Evolutionary conservation across 1,284 basidiomycete genomes (phyloP).

Genomic region (Salmacisia buchloeana): DNA sequence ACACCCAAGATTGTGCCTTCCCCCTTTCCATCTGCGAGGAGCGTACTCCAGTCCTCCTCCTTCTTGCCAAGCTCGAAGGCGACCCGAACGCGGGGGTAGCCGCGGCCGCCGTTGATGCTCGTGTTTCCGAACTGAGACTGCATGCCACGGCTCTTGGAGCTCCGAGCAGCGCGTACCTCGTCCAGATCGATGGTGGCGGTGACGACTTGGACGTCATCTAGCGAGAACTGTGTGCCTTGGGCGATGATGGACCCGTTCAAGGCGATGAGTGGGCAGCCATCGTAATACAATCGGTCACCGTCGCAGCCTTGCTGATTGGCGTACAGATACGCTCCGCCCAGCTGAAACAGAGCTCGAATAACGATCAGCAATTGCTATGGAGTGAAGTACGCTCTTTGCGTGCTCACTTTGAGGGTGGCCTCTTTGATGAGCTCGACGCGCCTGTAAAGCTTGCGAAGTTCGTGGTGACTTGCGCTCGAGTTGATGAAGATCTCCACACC

Average conservation of each 20-base stretch:
- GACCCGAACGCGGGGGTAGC: conserved; percentile 60
- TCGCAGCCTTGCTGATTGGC: conserved; percentile 99
- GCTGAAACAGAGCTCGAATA: conserved; percentile 54
- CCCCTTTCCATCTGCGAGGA: too few species aligned
- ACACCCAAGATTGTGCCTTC: background rate
- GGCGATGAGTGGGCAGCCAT: conserved; percentile 91
- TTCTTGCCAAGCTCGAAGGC: conserved; percentile 54
- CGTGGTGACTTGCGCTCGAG: conserved; percentile 93
- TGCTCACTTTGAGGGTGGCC: conserved; percentile 78
- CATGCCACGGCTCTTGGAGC: conserved; percentile 70
- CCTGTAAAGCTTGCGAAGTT: conserved; percentile 84
- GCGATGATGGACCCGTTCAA: conserved; percentile 87
- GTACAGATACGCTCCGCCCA: conserved; percentile 93
- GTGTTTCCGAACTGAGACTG: conserved; percentile 72
- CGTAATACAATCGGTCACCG: conserved; percentile 94
- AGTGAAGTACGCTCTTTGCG: background rate
- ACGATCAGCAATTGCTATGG: conserved; percentile 3
- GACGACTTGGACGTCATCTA: conserved; percentile 91
- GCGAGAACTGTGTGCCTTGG: conserved; percentile 91
- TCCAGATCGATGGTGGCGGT: conserved; percentile 92
- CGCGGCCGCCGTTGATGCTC: conserved; percentile 71
- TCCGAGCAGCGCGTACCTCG: conserved; percentile 81
- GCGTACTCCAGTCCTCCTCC: conserved; percentile 36
- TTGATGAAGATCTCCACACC: conserved; percentile 99
- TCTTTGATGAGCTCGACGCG: conserved; percentile 93